Evolutionary conservation across 208 protist species (phyloP).

Genomic region (Phytomonas sp.): DNA sequence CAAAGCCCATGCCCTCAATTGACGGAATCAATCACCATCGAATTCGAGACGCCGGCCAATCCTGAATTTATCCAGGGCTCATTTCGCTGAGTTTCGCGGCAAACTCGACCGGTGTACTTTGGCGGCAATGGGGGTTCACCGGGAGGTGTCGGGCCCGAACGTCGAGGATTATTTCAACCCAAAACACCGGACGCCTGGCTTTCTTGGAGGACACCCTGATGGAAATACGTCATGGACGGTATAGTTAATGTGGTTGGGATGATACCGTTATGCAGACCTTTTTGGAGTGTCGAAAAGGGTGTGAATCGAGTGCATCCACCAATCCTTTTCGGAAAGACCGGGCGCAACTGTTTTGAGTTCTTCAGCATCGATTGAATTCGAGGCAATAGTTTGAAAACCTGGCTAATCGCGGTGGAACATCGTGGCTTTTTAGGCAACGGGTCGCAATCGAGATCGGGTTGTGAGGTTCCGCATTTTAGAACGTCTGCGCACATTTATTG

Average conservation of each 20-base stretch:
- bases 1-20: too few relatives aligned
- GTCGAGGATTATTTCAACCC: conserved; percentile 76
- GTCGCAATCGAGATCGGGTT: conserved; percentile 75
- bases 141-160: conserved; percentile 63
- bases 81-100: neutral
- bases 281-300: conserved; percentile 78
- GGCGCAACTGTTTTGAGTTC: conserved; percentile 86
- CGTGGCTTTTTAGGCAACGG: conserved; percentile 86
- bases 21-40: too few relatives aligned
- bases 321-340: conserved; percentile 57
- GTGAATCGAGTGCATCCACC: conserved; percentile 60
- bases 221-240: conserved; percentile 45
- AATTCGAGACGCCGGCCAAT: too few relatives aligned
- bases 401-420: conserved; percentile 90
- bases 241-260: conserved; percentile 59
- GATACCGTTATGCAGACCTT: conserved; percentile 90
- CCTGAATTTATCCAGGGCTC: conserved; percentile 24
- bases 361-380: conserved; percentile 87
- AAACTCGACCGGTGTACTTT: neutral
- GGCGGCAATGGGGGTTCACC: conserved; percentile 37
- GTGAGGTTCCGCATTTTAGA: conserved; percentile 85
- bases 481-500: conserved; percentile 79
- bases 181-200: conserved; percentile 30
- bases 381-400: conserved; percentile 63
- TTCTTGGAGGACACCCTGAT: conserved; percentile 19